These are phyloP conservation scores for Skeletonema tropicum DNA, from an alignment of 108 stramenopile species.

Conservation along the genomic window DNA sequence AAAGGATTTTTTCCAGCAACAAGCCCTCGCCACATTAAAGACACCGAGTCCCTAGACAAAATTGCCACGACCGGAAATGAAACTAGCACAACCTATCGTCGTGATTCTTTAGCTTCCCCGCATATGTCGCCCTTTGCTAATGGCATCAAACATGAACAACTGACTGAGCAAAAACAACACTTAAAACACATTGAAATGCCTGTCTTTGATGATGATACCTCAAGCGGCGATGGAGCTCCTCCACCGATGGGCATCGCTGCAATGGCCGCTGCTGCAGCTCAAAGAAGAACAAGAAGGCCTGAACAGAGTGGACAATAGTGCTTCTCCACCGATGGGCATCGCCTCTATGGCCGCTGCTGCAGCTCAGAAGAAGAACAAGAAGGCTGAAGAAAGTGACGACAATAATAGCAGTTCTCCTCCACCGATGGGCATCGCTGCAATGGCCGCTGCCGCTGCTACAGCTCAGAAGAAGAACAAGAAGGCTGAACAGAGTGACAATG, in stretches of 20 bases:
- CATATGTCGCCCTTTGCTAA: slow-evolving; percentile 5
- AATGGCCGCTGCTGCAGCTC: slow-evolving; percentile 11
- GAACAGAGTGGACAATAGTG: background rate
- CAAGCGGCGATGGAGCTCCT: background rate
- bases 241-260: slow-evolving; percentile 11
- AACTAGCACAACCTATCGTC: background rate
- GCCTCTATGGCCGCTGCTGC: slow-evolving; percentile 10
- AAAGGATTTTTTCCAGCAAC: background rate
- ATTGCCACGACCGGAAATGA: background rate
- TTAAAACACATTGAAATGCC: slow-evolving; percentile 8
- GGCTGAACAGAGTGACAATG: background rate
- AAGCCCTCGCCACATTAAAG: background rate
- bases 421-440: slow-evolving; percentile 9
- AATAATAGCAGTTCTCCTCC: background rate
- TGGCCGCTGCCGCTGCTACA: slow-evolving; percentile 9
- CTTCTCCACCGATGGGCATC: background rate
- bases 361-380: background rate
- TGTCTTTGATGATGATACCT: background rate
- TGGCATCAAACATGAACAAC: slow-evolving; percentile 4
- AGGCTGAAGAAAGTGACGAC: background rate
- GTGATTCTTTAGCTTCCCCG: background rate
- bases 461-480: background rate
- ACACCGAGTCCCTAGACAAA: background rate
- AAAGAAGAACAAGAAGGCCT: background rate
- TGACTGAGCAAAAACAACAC: background rate